Evolutionary conservation across 2,329 filamentous ascomycete species (phyloP), one percentile per base, ranked within the genome.

Genomic region (Scedosporium apiospermum): DNA sequence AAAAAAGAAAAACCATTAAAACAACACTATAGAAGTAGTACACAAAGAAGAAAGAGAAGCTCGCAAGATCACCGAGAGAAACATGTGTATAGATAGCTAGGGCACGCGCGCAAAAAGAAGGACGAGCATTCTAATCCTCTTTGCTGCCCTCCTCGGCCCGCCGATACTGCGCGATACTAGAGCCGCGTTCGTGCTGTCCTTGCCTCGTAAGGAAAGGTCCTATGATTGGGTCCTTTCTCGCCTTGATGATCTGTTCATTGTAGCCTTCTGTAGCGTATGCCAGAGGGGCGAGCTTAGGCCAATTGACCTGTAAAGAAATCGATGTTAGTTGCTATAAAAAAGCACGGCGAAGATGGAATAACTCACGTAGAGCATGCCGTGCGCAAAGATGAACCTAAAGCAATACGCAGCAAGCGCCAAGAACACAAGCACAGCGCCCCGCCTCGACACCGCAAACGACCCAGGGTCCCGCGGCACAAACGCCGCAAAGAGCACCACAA

Each of bases 141-240:
- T 97, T 99, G 83, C 99, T 99, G 61, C 95, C 95, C 76, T 99
- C 95, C 74, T 99, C 95, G 62, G 96, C 85, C 68, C 89, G 95
- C 38, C 91, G 83, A 68, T 96, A 88, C 65, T 91, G 82, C 53
- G 89, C 88, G 67, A 90, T 90, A 76, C 91, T 96, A 65, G 91
- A 83, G 2, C 92, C 91, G 16, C 93, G 82, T 75, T 96, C 90
- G 71, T 96, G 92, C 30, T 57, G 51, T 18, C 6, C 51, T 6
- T 55, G 51, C 58, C 80, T 78, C 30, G 83, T 80, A 23, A 78
- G 73, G 57, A 96, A 83, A 14, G 84, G 77, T 3, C 95, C 95
- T 58, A 98, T 82, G 18, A 99, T 74, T 64, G 87, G 84, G 71
- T 96, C 91, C 71, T 95, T 92, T 66, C 88, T 82, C 12, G 93